Percentiles rank a stretch among this genome's conserved stretches.
Evolutionary conservation across 805 yeast genomes (phyloP).

Genomic region (Debaryomyces hansenii): DNA sequence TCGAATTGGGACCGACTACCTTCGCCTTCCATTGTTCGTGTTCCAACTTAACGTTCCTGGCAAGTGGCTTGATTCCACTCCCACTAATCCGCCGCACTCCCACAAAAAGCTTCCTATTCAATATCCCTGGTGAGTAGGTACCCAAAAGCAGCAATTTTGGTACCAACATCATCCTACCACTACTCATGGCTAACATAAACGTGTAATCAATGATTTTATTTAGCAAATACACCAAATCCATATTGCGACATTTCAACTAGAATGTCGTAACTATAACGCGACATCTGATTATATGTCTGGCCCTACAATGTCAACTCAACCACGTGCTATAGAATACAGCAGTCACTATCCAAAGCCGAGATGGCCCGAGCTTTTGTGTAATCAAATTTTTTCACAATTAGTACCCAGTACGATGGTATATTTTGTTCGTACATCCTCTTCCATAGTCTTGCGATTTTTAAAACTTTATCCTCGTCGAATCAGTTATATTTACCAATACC

Average conservation of each 20-base stretch:
- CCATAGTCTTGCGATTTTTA: background rate
- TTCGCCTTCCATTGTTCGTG: background rate
- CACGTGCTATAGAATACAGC: too few species aligned
- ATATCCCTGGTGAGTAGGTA: too few species aligned
- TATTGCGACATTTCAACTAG: background rate
- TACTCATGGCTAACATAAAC: too few species aligned
- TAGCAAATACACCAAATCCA: too few species aligned
- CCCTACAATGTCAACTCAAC: background rate
- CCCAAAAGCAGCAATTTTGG: too few species aligned
- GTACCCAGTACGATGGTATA: background rate
- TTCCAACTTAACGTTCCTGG: background rate
- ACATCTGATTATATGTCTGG: background rate
- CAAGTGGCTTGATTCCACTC: background rate
- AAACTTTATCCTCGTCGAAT: conserved; percentile 55
- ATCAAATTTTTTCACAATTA: conserved; percentile 1
- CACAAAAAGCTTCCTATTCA: too few species aligned
- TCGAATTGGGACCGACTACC: background rate
- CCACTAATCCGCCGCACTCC: background rate
- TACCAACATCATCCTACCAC: too few species aligned
- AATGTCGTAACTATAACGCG: background rate
- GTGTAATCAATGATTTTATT: too few species aligned
- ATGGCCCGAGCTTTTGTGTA: background rate
- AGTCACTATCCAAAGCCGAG: too few species aligned
- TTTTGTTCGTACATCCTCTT: too few species aligned
- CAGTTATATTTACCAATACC: conserved; percentile 44